phyloP scores from a whole-genome alignment of 345 rosid species.

The Eucalyptus sideroxylon region DNA sequence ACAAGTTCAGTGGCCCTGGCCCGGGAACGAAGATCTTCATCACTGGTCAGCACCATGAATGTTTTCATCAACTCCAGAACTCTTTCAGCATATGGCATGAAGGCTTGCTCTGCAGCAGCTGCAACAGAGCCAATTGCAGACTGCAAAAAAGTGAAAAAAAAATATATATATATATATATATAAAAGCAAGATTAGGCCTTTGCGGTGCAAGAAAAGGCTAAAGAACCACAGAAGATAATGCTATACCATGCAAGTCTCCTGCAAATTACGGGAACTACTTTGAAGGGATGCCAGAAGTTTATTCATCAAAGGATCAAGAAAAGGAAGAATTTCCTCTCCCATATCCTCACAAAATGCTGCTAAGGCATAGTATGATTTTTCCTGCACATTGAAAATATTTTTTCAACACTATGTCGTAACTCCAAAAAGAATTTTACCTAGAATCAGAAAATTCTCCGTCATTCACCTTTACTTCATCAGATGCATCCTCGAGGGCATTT shows the following conservation, averaged over 20 bases:
- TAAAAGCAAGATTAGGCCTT: not conserved
- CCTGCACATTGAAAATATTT: conserved; percentile 23
- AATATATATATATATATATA: not conserved
- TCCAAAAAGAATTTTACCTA: not conserved
- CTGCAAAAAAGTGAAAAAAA: conserved; percentile 25
- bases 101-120: conserved; percentile 96
- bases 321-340: conserved; percentile 92
- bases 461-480: conserved; percentile 95
- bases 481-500: conserved; percentile 82
- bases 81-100: conserved; percentile 90
- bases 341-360: conserved; percentile 99
- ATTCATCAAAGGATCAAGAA: conserved; percentile 86
- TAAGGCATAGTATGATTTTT: conserved; percentile 94
- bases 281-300: conserved; percentile 78
- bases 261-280: conserved; percentile 80
- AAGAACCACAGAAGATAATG: not conserved
- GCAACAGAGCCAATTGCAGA: conserved; percentile 98
- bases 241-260: conserved; percentile 97
- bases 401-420: not conserved
- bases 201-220: not conserved
- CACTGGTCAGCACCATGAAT: conserved; percentile 86
- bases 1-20: conserved; percentile 99
- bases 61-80: conserved; percentile 81
- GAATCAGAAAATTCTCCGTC: not conserved
- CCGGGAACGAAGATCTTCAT: conserved; percentile 89